Base-by-base conservation (phyloP, 1,284 basidiomycete species). In the Fomes fomentarius region DNA sequence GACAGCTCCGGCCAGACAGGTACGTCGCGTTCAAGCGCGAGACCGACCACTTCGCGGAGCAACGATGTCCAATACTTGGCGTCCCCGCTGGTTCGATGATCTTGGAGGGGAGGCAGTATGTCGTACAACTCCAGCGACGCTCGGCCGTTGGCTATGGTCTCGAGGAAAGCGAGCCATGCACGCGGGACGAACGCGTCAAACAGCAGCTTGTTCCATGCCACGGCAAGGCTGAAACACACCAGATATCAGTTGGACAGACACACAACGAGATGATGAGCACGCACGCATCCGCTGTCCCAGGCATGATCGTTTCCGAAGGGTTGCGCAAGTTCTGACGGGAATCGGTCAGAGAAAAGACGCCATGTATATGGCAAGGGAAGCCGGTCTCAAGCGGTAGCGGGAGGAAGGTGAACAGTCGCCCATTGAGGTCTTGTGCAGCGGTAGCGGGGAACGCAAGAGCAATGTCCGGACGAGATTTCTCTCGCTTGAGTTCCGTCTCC, bases 261-360 rank as follows among this genome's bases (percentile, higher is more conserved):
- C 33, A 28, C 26, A 25, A 17, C 10, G 17, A 24, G 12, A 40
- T 4, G 6, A n/a, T 31, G 42, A 31, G 73, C 58, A 69, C 76
- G 33, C 63, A 81, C 79, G 71, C 69, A 54, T 80, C 76, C 41
- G 69, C 68, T 0, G 73, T 72, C 10, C 61, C 60, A 1, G 69
- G 68, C 19, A 77, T 63, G 2, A 76, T 76, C 1, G 64, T 69
- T 51, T 80, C 79, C 9, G 70, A 68, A 4, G 65, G 56, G 51
- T 81, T 81, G 19, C 74, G 67, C 10, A 82, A 64, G 44, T 76
- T 71, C 52, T 81, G 78, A 19, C 80, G 67, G 1, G 75, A 76
- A 17, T 71, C 68, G 0, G 78, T 79, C 14, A 82, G 65, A 0
- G 79, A 75, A 54, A 82, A 81, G 1, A 77, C 57, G 0, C 70